These are phyloP conservation scores for Bipolaris cookei DNA, from an alignment of 2,329 filamentous ascomycete genomes.

Conservation along the genomic window DNA sequence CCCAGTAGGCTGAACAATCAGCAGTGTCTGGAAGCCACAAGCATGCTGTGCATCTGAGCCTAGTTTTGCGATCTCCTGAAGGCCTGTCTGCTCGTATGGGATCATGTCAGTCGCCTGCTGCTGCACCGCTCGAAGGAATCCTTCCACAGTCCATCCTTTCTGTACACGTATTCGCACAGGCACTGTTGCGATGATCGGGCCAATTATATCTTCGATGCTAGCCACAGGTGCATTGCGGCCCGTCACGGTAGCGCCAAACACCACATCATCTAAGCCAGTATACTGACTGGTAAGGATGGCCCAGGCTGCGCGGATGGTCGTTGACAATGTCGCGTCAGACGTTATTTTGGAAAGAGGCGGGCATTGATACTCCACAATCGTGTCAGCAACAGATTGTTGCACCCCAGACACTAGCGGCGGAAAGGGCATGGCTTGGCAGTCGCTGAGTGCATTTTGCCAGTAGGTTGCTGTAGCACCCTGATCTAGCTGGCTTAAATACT, in stretches of 20 bases:
- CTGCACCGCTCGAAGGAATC: constrained; percentile 21
- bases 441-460: not conserved
- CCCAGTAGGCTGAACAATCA: constrained; percentile 56
- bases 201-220: constrained; percentile 37
- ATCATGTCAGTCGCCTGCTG: constrained; percentile 27
- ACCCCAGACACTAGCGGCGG: constrained; percentile 10
- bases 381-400: constrained; percentile 16
- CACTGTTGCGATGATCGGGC: constrained; percentile 52
- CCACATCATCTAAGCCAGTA: constrained; percentile 6
- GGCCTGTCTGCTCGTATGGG: constrained; percentile 41
- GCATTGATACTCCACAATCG: constrained; percentile 1
- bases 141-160: constrained; percentile 7
- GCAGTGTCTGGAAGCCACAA: constrained; percentile 57
- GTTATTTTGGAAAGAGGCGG: not conserved
- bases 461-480: not conserved
- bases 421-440: not conserved
- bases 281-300: constrained; percentile 32
- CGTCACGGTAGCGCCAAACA: not conserved
- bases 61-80: constrained; percentile 35
- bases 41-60: not conserved
- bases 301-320: constrained; percentile 39
- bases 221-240: not conserved
- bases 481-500: constrained; percentile 2
- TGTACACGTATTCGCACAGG: constrained; percentile 37
- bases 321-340: constrained; percentile 12